Percentiles rank a stretch among this genome's conserved stretches.
Conservation (phyloP, 345 rosid species). For the Microthlaspi erraticum region DNA sequence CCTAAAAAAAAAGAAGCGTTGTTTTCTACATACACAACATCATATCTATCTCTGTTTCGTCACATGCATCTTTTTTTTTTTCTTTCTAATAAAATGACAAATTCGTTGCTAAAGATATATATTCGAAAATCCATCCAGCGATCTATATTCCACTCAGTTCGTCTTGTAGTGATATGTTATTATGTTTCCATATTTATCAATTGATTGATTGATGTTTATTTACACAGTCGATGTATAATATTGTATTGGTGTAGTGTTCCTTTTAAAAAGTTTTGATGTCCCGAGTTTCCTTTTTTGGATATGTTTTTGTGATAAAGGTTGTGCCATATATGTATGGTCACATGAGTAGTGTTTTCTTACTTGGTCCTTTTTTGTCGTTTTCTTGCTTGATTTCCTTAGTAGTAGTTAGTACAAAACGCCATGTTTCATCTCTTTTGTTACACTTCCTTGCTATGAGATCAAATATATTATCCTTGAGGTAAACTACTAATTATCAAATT, state of each 20-base stretch:
- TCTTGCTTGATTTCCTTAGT: not conserved
- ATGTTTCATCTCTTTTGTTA: not conserved
- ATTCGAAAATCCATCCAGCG: constrained; percentile 27
- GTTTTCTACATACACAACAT: constrained; percentile 17
- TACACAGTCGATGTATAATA: constrained; percentile 8
- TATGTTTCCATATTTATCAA: constrained; percentile 11
- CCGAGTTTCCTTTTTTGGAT: constrained; percentile 40
- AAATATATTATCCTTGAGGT: not conserved
- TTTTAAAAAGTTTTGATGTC: constrained; percentile 38
- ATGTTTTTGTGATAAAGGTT: constrained; percentile 37
- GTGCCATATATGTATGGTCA: constrained; percentile 42
- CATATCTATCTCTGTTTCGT: not conserved
- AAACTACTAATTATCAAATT: too few species aligned
- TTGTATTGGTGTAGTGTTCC: constrained; percentile 26
- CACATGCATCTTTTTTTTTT: too few species aligned
- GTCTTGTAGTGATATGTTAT: constrained; percentile 23
- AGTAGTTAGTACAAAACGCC: not conserved
- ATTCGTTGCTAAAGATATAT: constrained; percentile 5
- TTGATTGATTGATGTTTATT: constrained; percentile 35
- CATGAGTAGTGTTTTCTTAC: constrained; percentile 27
- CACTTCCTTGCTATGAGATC: not conserved
- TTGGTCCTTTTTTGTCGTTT: constrained; percentile 25
- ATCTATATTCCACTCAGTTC: constrained; percentile 21
- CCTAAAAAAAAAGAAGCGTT: constrained; percentile 7
- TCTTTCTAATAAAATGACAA: too few species aligned